These are phyloP conservation scores for Trichoderma cornu-damae DNA, from an alignment of 2,329 filamentous ascomycete species.

Conservation along the genomic window DNA sequence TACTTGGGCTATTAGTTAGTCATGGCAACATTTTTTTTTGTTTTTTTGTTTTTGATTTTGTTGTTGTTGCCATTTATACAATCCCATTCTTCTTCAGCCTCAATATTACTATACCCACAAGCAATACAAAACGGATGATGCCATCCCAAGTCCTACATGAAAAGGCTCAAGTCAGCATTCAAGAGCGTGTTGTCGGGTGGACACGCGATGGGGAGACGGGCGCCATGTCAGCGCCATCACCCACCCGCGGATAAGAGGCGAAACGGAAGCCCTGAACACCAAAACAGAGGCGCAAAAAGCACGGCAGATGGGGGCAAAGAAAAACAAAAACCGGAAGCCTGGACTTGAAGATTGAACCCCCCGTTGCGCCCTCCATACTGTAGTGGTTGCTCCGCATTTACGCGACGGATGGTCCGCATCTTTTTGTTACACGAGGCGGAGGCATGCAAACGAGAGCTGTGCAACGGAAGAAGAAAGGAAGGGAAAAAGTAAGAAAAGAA, in stretches of 20 bases:
- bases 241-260: not conserved
- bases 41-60: no score
- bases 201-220: not conserved
- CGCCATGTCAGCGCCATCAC: not conserved
- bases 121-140: not conserved
- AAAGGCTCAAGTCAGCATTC: not conserved
- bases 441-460: no score
- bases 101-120: not conserved
- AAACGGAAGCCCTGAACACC: not conserved
- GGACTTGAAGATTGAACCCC: no score
- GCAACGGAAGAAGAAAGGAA: no score
- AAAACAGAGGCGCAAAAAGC: no score
- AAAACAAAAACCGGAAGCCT: no score
- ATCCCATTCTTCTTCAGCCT: not conserved
- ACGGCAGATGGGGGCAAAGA: not conserved
- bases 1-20: conserved; percentile 3
- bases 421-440: no score
- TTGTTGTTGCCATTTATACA: no score
- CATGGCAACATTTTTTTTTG: not conserved
- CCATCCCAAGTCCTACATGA: not conserved
- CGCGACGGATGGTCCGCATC: no score
- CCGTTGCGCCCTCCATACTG: no score
- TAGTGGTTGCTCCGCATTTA: no score
- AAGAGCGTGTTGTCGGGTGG: not conserved
- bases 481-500: no score